Conservation (phyloP, 1,284 basidiomycete species). For the Cryptococcus floricola region DNA sequence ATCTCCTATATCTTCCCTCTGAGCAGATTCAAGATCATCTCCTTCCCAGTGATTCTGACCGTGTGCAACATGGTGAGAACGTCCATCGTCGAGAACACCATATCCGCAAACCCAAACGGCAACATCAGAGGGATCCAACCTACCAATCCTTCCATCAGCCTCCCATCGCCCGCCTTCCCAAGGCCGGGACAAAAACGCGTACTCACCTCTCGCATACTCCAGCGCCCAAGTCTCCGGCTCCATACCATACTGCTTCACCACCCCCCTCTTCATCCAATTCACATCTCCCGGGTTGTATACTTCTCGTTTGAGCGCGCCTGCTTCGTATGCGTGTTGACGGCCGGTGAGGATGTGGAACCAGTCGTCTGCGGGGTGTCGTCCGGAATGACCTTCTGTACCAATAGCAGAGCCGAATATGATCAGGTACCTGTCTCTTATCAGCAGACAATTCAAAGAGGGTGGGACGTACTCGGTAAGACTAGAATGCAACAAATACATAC, state of each 20-base stretch:
- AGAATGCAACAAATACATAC: constrained; percentile 96
- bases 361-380: constrained; percentile 84
- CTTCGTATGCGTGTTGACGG: constrained; percentile 83
- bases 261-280: constrained; percentile 75
- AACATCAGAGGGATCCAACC: constrained; percentile 89
- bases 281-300: constrained; percentile 77
- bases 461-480: constrained; percentile 83
- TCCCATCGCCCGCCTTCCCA: too few species aligned
- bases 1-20: constrained; percentile 71
- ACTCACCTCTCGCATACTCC: constrained; percentile 84
- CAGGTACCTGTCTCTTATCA: constrained; percentile 47
- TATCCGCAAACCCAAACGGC: constrained; percentile 90
- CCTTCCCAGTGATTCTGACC: constrained; percentile 69
- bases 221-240: constrained; percentile 90
- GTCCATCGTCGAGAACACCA: constrained; percentile 86
- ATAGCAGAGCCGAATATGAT: constrained; percentile 91
- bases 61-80: constrained; percentile 77
- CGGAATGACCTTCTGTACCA: constrained; percentile 94
- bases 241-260: constrained; percentile 96
- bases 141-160: constrained; percentile 33
- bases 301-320: constrained; percentile 78
- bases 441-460: not conserved
- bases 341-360: constrained; percentile 95
- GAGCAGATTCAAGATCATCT: constrained; percentile 75
- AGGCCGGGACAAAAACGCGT: too few species aligned